Evolutionary conservation across 371 early-diverging fungal species (phyloP), one percentile per base, ranked within the genome.

Genomic region (Mortierella sp.): DNA sequence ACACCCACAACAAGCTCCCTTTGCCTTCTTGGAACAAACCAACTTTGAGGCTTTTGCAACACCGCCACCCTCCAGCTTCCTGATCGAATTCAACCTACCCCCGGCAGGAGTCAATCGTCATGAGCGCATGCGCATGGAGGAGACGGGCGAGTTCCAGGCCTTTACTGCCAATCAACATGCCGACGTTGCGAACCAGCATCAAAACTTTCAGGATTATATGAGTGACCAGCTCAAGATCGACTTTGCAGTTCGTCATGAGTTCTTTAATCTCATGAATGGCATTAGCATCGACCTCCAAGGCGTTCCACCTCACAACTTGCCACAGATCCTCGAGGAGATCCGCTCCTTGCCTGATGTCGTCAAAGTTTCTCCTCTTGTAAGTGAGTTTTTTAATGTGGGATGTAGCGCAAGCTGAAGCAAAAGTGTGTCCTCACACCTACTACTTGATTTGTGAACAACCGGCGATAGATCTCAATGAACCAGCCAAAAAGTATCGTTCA

Each of bases 191-290:
- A 76, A 55, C 1, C 84, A 84, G n/a, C 84, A 84, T 55, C 72
- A 73, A 34, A 21, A 50, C 4, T 79, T 84, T 26, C 73, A 70
- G 50, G 50, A 52, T 0, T 70, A 68, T 70, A 34, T 84, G 74
- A 79, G 26, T 0, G 73, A 78, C 24, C 71, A 74, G 55, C 60
- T 84, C 11, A 50, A 81, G 4, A 19, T 84, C 44, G 65, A 76
- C 14, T 80, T 70, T 28, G 54, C 45, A 10, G 74, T 84, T 1
- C 81, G 84, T 26, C 84, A 84, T 38, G 81, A 84, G 72, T 84
- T 84, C 54, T 79, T 81, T 34, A 76, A 78, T 28, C 71, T 84
- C 10, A 75, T 84, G 77, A 84, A 84, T 19, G 84, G 84, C 19
- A 57, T 84, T 24, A 84, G 84, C 38, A 79, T 84, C 55, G 81